Percentiles rank a stretch among this genome's conserved stretches.
Evolutionary conservation across 2,329 filamentous ascomycete genomes (phyloP).

Genomic region (Xylariales sp.): DNA sequence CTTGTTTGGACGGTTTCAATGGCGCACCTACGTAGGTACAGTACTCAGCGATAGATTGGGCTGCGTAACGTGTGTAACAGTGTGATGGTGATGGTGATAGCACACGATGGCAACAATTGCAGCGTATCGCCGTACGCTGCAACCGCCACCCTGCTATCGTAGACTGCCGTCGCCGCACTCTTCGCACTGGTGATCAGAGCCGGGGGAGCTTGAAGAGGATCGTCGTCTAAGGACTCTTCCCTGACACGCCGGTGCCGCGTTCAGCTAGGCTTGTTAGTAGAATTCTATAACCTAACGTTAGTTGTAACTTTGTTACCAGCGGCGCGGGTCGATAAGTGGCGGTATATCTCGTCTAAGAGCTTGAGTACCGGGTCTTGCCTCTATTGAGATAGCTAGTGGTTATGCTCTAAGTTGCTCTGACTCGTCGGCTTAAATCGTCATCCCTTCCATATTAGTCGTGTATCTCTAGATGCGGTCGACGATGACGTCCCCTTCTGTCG

Average conservation of each 20-base stretch:
- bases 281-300: slow-evolving; percentile 1
- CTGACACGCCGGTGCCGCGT: slow-evolving; percentile 9
- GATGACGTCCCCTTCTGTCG: no score
- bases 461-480: no score
- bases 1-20: slow-evolving; percentile 1
- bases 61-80: slow-evolving; percentile 6
- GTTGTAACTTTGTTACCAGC: slow-evolving; percentile 1
- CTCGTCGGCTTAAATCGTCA: no score
- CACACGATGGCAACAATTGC: background rate
- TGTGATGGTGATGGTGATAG: background rate
- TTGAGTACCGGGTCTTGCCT: no score
- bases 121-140: no score
- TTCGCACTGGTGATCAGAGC: background rate
- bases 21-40: background rate
- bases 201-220: background rate
- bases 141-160: background rate
- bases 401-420: no score
- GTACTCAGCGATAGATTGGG: background rate
- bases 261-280: slow-evolving; percentile 6
- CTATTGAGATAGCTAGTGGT: no score
- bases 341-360: no score
- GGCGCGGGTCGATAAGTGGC: slow-evolving; percentile 5
- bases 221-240: slow-evolving; percentile 4
- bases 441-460: no score
- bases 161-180: slow-evolving; percentile 2